A percentile compares a stretch with the other conserved stretches of the same genome.
Evolutionary conservation across 2,329 filamentous ascomycete genomes (phyloP).

Genomic region (Alternaria gaisen): DNA sequence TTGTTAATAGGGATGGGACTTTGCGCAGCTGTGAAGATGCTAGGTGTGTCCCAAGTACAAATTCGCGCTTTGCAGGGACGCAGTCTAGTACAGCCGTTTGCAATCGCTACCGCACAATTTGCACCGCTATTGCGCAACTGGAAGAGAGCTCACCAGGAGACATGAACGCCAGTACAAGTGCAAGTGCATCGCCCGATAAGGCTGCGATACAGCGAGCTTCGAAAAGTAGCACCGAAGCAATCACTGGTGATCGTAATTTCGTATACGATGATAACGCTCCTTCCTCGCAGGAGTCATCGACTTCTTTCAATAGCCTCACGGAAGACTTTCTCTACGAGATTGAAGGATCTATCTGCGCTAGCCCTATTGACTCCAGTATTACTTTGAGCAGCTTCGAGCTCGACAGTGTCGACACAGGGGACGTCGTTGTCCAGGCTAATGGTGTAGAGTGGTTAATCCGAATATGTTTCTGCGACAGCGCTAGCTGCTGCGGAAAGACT

Average conservation of each 20-base stretch:
- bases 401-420: neutral
- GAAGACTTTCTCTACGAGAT: neutral
- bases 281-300: conserved; percentile 1
- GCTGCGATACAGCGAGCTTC: neutral
- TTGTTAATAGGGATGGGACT: neutral
- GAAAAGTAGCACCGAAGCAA: neutral
- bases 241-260: neutral
- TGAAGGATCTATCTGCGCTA: neutral
- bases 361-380: neutral
- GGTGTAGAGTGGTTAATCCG: conserved; percentile 1
- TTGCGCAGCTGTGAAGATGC: neutral
- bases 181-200: neutral
- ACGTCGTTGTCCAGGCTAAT: neutral
- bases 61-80: neutral
- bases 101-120: conserved; percentile 1
- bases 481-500: neutral
- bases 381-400: neutral
- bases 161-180: neutral
- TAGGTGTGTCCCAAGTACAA: neutral
- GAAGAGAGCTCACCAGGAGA: neutral
- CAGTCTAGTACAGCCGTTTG: neutral
- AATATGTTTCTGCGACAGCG: conserved; percentile 1
- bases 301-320: neutral
- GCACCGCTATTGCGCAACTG: neutral
- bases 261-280: neutral